Evolutionary conservation across 768 basidiomycete genomes (phyloP).

Genomic region (Trametes cinnabarina): DNA sequence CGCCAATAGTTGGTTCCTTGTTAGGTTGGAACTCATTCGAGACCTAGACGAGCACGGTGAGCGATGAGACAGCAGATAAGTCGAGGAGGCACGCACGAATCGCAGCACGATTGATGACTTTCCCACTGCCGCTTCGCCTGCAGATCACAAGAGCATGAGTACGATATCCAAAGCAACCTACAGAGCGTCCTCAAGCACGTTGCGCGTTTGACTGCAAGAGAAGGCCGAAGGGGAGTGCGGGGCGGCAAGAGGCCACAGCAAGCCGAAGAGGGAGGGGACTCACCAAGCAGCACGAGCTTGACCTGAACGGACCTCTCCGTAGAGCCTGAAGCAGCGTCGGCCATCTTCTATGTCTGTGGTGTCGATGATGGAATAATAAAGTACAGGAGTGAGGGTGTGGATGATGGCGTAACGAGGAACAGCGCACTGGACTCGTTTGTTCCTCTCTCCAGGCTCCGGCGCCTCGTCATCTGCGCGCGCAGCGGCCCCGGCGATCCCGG

Average conservation of each 20-base stretch:
- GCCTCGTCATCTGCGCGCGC: constrained; percentile 7
- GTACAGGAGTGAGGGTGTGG: constrained; percentile 20
- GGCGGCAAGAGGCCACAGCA: neutral
- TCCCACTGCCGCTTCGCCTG: constrained; percentile 97
- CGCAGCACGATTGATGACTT: constrained; percentile 98
- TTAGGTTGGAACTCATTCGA: constrained; percentile 98
- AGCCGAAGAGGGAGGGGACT: constrained; percentile 22
- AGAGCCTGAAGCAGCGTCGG: constrained; percentile 71
- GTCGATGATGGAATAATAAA: constrained; percentile 14
- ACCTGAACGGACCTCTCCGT: constrained; percentile 93
- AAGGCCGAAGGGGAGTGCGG: neutral
- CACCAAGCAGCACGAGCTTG: constrained; percentile 94
- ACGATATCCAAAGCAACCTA: neutral
- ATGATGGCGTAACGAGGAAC: constrained; percentile 26
- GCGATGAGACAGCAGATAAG: neutral
- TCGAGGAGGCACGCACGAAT: constrained; percentile 62
- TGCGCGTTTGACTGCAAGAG: neutral
- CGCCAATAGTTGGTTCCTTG: constrained; percentile 98
- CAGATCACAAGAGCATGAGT: neutral
- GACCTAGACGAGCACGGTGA: constrained; percentile 46
- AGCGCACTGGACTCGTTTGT: constrained; percentile 20
- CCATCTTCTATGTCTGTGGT: constrained; percentile 43
- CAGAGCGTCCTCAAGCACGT: neutral
- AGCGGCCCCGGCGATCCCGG: neutral
- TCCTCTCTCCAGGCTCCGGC: constrained; percentile 8